These are phyloP conservation scores for Talaromyces sp. DNA, from an alignment of 2,329 filamentous ascomycete genomes.

Conservation along the genomic window DNA sequence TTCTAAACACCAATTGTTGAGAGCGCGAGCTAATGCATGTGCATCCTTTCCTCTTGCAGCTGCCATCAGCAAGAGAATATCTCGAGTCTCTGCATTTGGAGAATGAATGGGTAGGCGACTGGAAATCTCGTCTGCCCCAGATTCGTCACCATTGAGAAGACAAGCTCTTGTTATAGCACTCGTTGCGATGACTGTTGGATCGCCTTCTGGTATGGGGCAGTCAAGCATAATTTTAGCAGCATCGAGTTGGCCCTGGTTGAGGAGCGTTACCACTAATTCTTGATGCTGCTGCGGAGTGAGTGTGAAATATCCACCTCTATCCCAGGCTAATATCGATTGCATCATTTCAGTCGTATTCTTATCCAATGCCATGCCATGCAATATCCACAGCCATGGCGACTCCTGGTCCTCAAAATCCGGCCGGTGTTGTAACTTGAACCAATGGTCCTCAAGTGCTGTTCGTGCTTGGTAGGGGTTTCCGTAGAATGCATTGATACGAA, in stretches of 20 bases:
- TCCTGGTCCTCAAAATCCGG: slow-evolving; percentile 19
- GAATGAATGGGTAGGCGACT: slow-evolving; percentile 39
- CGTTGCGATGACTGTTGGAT: slow-evolving; percentile 49
- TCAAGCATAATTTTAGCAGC: slow-evolving; percentile 66
- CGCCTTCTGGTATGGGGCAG: slow-evolving; percentile 47
- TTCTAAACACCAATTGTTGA: slow-evolving; percentile 59
- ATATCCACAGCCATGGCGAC: slow-evolving; percentile 48
- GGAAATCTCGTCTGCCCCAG: slow-evolving; percentile 62
- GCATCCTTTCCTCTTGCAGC: slow-evolving; percentile 67
- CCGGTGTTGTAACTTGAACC: slow-evolving; percentile 30
- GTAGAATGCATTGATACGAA: slow-evolving; percentile 52
- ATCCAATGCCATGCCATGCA: slow-evolving; percentile 59
- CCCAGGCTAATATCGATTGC: slow-evolving; percentile 49
- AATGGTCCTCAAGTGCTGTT: slow-evolving; percentile 43
- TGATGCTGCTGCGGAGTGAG: slow-evolving; percentile 42
- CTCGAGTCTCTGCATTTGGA: slow-evolving; percentile 60
- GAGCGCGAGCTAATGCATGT: slow-evolving; percentile 69
- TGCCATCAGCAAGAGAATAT: slow-evolving; percentile 71
- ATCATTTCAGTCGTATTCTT: slow-evolving; percentile 58
- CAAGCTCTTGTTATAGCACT: slow-evolving; percentile 59
- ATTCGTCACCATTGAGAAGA: slow-evolving; percentile 54
- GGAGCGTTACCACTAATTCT: slow-evolving; percentile 61
- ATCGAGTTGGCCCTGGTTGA: slow-evolving; percentile 53
- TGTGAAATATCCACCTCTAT: slow-evolving; percentile 48
- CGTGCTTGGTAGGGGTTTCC: slow-evolving; percentile 55